Conservation (phyloP, 2,329 filamentous ascomycete species). For the Emergomyces pasteurianus region DNA sequence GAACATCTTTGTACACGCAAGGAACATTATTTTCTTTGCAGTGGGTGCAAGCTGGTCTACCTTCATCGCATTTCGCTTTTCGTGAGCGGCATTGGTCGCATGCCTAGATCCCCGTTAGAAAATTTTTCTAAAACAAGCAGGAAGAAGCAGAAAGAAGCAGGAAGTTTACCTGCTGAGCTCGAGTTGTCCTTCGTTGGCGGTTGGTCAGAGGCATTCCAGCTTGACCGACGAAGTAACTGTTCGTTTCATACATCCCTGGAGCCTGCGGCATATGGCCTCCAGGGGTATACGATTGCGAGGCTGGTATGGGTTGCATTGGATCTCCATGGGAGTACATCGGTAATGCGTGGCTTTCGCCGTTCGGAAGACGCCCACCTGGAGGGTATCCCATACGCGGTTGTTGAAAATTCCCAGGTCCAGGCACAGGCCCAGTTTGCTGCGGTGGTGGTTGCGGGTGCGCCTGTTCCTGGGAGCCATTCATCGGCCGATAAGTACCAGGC, state of each 20-base stretch:
- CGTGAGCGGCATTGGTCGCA: slow-evolving; percentile 81
- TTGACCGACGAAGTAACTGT: slow-evolving; percentile 20
- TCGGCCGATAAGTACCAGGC: slow-evolving; percentile 20
- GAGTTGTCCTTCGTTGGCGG: slow-evolving; percentile 28
- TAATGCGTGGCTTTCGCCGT: slow-evolving; percentile 21
- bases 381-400: slow-evolving; percentile 21
- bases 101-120: slow-evolving; percentile 44
- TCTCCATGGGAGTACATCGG: slow-evolving; percentile 20
- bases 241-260: slow-evolving; percentile 21
- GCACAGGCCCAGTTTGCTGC: slow-evolving; percentile 17
- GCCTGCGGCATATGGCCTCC: slow-evolving; percentile 16
- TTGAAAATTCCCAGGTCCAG: slow-evolving; percentile 23
- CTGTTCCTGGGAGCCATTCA: slow-evolving; percentile 24
- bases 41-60: slow-evolving; percentile 65
- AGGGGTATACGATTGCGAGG: slow-evolving; percentile 12
- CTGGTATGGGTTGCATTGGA: slow-evolving; percentile 16
- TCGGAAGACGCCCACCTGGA: slow-evolving; percentile 19
- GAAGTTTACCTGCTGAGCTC: slow-evolving; percentile 28
- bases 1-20: slow-evolving; percentile 83
- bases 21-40: slow-evolving; percentile 76
- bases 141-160: background rate
- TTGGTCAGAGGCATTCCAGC: slow-evolving; percentile 14
- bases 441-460: slow-evolving; percentile 8
- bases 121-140: too few species aligned
- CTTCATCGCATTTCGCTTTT: slow-evolving; percentile 87